Conservation (phyloP, 805 yeast species). For the Candida xyloterini region DNA sequence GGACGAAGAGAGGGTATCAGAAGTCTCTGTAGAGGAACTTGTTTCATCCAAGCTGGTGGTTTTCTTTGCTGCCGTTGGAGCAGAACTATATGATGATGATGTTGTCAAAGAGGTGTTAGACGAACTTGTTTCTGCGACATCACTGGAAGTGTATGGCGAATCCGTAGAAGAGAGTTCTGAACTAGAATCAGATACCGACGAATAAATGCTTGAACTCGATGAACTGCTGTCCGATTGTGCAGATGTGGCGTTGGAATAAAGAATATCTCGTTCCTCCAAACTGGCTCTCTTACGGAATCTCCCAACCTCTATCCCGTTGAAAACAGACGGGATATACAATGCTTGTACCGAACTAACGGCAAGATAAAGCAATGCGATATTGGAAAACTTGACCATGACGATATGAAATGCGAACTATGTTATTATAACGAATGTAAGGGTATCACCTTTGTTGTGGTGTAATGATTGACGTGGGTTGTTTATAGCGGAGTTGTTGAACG, state of each 20-base stretch:
- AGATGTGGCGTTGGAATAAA: background rate
- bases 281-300: constrained; percentile 12
- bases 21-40: constrained; percentile 1
- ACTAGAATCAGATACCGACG: too few relatives aligned
- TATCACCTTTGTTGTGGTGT: constrained; percentile 4
- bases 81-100: too few relatives aligned
- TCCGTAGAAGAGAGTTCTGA: background rate
- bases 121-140: too few relatives aligned
- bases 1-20: background rate
- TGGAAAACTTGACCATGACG: constrained; percentile 4
- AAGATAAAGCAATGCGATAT: background rate
- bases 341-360: constrained; percentile 2
- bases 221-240: constrained; percentile 1
- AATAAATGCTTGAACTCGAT: background rate
- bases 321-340: constrained; percentile 8
- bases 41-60: background rate
- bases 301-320: constrained; percentile 7
- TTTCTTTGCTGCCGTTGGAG: too few relatives aligned
- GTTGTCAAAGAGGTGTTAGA: too few relatives aligned
- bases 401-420: background rate
- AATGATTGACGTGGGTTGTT: constrained; percentile 2
- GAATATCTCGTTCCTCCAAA: background rate
- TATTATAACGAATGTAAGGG: constrained; percentile 9
- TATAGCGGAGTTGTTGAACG: background rate
- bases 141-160: too few relatives aligned